A percentile compares a stretch with the other conserved stretches of the same genome.
phyloP scores from a whole-genome alignment of 2,329 filamentous ascomycete species.

The Sordariomycetes sp. region DNA sequence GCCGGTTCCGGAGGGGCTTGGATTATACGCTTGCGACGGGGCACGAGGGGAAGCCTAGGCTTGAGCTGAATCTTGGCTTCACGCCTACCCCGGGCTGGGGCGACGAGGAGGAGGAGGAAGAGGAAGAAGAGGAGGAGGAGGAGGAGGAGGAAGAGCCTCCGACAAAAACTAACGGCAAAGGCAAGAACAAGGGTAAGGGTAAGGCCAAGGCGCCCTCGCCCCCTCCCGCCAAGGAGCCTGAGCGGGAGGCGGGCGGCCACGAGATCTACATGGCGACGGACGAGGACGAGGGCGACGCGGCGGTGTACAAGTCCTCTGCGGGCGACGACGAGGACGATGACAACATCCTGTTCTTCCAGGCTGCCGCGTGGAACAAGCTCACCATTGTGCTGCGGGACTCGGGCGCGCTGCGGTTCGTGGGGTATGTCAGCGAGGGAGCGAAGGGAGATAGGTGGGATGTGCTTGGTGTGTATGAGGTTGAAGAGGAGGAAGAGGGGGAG shows the following conservation, averaged over 20 bases:
- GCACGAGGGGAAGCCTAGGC: constrained; percentile 61
- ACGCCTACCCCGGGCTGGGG: constrained; percentile 83
- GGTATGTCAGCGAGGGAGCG: constrained; percentile 78
- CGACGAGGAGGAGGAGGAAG: constrained; percentile 45
- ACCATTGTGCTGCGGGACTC: constrained; percentile 80
- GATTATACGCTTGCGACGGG: constrained; percentile 92
- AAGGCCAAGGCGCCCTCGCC: constrained; percentile 13
- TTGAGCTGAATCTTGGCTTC: constrained; percentile 79
- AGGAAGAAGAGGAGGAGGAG: constrained; percentile 30
- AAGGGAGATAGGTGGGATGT: constrained; percentile 90
- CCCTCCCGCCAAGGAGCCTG: constrained; percentile 8
- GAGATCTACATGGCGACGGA: constrained; percentile 92
- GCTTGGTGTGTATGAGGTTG: constrained; percentile 63
- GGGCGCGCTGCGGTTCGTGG: constrained; percentile 83
- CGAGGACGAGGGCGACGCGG: constrained; percentile 62
- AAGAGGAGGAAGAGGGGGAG: constrained; percentile 33
- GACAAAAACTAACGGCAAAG: constrained; percentile 16
- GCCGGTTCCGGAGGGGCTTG: constrained; percentile 72
- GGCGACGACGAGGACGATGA: constrained; percentile 87
- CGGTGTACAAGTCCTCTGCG: constrained; percentile 67
- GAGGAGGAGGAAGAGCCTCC: constrained; percentile 14
- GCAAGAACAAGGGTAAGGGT: constrained; percentile 16
- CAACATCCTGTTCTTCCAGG: constrained; percentile 52
- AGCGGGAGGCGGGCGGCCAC: constrained; percentile 57
- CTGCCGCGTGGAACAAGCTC: constrained; percentile 73